A percentile compares a stretch with the other conserved stretches of the same genome.
Conservation (phyloP, 331 rosid genomes). For the Saraca asoca region DNA sequence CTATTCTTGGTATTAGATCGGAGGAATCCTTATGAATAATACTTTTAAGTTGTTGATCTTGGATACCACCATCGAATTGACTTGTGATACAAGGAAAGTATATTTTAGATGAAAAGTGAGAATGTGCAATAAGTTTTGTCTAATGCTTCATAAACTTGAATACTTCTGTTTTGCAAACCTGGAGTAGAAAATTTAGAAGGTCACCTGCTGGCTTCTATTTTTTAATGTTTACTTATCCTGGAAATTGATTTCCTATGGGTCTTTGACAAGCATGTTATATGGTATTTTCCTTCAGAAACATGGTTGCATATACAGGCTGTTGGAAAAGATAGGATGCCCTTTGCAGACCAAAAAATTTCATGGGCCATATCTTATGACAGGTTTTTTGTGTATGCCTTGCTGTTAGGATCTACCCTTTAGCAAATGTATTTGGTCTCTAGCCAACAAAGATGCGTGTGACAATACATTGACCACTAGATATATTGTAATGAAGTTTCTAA, state of each 20-base stretch:
- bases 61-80: too few species aligned
- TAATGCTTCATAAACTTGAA: too few species aligned
- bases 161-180: too few species aligned
- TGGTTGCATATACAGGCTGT: neutral
- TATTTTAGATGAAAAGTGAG: too few species aligned
- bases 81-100: too few species aligned
- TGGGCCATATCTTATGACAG: neutral
- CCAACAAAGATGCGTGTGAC: neutral
- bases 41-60: too few species aligned
- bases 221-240: too few species aligned
- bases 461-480: neutral
- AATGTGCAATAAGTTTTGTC: too few species aligned
- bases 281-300: neutral
- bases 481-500: neutral
- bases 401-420: neutral
- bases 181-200: neutral
- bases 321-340: neutral
- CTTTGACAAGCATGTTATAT: neutral
- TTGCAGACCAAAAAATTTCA: neutral
- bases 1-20: too few species aligned
- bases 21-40: too few species aligned
- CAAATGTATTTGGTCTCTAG: neutral
- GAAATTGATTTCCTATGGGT: neutral
- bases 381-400: neutral
- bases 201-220: neutral